These are phyloP conservation scores for Gracilaria caudata DNA, from an alignment of 23 red algal genomes.

Conservation along the genomic window DNA sequence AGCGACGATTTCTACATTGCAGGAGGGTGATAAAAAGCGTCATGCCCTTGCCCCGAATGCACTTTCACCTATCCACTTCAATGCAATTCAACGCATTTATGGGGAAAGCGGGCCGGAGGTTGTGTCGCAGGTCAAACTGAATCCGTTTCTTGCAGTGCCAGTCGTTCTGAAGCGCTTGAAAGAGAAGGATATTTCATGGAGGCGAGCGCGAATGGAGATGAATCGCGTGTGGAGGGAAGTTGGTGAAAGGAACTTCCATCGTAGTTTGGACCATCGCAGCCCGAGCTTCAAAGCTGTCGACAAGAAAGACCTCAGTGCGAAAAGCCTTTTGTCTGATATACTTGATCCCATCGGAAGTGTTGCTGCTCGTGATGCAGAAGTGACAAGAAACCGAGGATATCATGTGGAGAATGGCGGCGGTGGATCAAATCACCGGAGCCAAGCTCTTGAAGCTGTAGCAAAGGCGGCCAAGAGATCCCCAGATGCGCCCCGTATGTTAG, in stretches of 20 bases:
- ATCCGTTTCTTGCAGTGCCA: slow-evolving; percentile 87
- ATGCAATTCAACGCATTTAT: slow-evolving; percentile 94
- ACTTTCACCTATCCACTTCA: slow-evolving; percentile 81
- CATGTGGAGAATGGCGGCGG: slow-evolving; percentile 58
- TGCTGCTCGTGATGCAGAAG: slow-evolving; percentile 49
- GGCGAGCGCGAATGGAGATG: slow-evolving; percentile 86
- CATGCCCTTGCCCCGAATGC: slow-evolving; percentile 85
- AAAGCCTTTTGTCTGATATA: slow-evolving; percentile 73
- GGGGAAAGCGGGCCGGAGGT: slow-evolving; percentile 90
- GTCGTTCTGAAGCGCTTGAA: slow-evolving; percentile 87
- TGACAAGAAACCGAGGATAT: slow-evolving; percentile 59
- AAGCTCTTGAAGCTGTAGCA: slow-evolving; percentile 52
- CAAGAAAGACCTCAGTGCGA: slow-evolving; percentile 82
- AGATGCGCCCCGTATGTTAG: slow-evolving; percentile 24
- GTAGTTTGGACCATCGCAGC: slow-evolving; percentile 91
- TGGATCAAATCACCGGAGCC: slow-evolving; percentile 52
- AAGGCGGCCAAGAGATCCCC: slow-evolving; percentile 15
- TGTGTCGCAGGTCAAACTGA: slow-evolving; percentile 85
- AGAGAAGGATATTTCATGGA: slow-evolving; percentile 93
- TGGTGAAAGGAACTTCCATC: slow-evolving; percentile 91
- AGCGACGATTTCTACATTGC: slow-evolving; percentile 77
- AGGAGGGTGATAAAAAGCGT: slow-evolving; percentile 79
- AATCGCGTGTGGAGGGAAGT: slow-evolving; percentile 95
- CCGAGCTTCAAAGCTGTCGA: slow-evolving; percentile 88
- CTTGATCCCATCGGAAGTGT: slow-evolving; percentile 60